phyloP scores from a whole-genome alignment of 1,139 yeast genomes.

The Saccharomyces hybrid region DNA sequence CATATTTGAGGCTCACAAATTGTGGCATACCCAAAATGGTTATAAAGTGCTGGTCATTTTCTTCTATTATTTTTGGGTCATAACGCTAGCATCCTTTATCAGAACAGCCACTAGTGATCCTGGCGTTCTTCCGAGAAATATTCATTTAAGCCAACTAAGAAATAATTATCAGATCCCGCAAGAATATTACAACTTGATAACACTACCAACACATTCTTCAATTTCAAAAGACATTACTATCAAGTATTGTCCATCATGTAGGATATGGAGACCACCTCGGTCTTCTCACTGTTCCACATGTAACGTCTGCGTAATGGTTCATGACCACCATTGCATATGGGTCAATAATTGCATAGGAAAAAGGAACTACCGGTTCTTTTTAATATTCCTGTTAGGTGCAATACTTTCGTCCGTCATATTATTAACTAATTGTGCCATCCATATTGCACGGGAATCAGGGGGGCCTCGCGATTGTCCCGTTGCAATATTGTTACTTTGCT shows the following conservation, averaged over 20 bases:
- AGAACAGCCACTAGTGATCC: conserved; percentile 60
- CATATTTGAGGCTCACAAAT: conserved; percentile 35
- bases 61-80: conserved; percentile 52
- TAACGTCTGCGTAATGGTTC: conserved; percentile 48
- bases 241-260: conserved; percentile 54
- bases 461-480: conserved; percentile 30
- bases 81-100: conserved; percentile 38
- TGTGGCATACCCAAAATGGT: conserved; percentile 32
- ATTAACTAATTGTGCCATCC: conserved; percentile 24
- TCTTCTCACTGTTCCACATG: conserved; percentile 65
- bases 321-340: conserved; percentile 82
- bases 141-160: conserved; percentile 44
- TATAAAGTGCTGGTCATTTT: conserved; percentile 53
- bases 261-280: conserved; percentile 63
- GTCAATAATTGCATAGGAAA: conserved; percentile 72
- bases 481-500: conserved; percentile 43
- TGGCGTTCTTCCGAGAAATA: conserved; percentile 62
- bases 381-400: conserved; percentile 38
- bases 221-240: conserved; percentile 36
- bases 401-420: conserved; percentile 16
- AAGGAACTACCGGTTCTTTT: conserved; percentile 55
- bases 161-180: conserved; percentile 42
- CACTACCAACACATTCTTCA: conserved; percentile 51
- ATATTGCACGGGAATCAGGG: conserved; percentile 27
- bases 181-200: conserved; percentile 53